Conservation (phyloP, 108 stramenopile genomes). For the Ochromonas danica region DNA sequence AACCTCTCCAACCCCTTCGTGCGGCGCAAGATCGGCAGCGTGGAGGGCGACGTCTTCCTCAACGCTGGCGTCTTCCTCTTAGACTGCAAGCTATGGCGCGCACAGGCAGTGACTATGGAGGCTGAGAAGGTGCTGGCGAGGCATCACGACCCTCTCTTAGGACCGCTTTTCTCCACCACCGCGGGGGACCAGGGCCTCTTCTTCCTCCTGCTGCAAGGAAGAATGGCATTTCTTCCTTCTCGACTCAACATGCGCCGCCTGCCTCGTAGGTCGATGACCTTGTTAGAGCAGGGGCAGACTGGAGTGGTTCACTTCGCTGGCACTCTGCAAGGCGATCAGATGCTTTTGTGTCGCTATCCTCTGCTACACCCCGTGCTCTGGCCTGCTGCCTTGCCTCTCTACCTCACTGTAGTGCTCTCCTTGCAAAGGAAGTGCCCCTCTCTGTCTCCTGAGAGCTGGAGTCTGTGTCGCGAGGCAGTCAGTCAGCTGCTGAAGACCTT, state of each 20-base stretch:
- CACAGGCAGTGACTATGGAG: too few relatives aligned
- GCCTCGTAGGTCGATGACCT: not conserved
- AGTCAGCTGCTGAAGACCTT: too few relatives aligned
- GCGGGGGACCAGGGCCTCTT: not conserved
- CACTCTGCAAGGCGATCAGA: not conserved
- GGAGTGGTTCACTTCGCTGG: not conserved
- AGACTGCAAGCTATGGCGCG: not conserved
- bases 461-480: too few relatives aligned
- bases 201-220: not conserved
- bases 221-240: not conserved
- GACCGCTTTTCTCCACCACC: too few relatives aligned
- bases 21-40: not conserved
- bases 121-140: too few relatives aligned
- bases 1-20: not conserved
- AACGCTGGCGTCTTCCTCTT: not conserved
- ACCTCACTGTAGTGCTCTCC: not conserved
- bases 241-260: not conserved
- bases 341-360: not conserved
- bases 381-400: not conserved
- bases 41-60: not conserved
- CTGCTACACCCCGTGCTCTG: not conserved
- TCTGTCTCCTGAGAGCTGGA: too few relatives aligned
- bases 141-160: too few relatives aligned
- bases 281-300: not conserved
- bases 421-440: not conserved